Base-by-base conservation (phyloP, 331 rosid species). In the Cucumis variabilis region DNA sequence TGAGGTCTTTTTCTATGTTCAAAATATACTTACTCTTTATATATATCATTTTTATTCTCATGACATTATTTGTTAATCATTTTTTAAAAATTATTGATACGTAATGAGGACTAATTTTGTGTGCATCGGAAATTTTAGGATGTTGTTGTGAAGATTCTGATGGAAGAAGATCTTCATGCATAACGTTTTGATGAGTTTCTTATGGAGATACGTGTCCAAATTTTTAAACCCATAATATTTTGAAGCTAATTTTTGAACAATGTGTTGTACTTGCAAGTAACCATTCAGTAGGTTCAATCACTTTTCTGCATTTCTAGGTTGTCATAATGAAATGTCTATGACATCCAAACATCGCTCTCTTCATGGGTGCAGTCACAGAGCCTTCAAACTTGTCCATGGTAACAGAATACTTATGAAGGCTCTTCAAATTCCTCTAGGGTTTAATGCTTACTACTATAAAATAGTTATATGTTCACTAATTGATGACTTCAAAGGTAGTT, bases 401-500 rank as follows among this genome's bases (percentile, higher is more conserved):
- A 92, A 97, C 98, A 0, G 99, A 97, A 91, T 97, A 95, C 90
- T 89, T 96, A 88, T 93, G 98, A 90, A 96, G 99, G 99, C 95
- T 90, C 66, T 78, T 12, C 44, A 78, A 50, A 51, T 78, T 51
- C 62, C 83, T 51, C 66, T 2, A 15, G 66, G 2, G 25, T 60
- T 60, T 37, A 77, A 46, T 82, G 27, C 17, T 60, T 82, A 60
- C 60, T 19, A 48, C 44, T 77, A 24, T 37, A 4, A 25, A 5
- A 20, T 6, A 58, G 21, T 6, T 60, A 30, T 58, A 82, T 82
- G 53, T 82, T 82, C 72, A n/a, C n/a, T n/a, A n/a, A n/a, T n/a
- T n/a, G n/a, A n/a, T n/a, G n/a, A n/a, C n/a, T 95, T 93, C 98
- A 97, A 98, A 90, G 98, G 99, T 88, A 97, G 99, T 93, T 93